Evolutionary conservation across 106 monocot genomes (phyloP), one percentile per base, ranked within the genome.

Genomic region (Gastrodia elata): DNA sequence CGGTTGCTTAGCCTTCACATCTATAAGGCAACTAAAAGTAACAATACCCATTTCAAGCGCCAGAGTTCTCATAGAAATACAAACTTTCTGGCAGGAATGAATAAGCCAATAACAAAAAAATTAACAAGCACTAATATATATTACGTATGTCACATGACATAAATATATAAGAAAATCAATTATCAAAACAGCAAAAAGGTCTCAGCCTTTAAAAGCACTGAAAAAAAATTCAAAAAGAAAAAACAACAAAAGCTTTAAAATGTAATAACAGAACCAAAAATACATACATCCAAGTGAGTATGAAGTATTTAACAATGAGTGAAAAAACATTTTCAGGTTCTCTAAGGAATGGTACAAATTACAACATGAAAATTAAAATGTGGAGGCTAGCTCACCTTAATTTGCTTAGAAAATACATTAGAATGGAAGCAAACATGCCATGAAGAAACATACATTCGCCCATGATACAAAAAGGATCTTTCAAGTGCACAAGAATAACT

Each of bases 341-440:
- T 32, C 64, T 30, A 3, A 64, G 32, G 26, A 64, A 32, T 30
- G 6, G 10, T 13, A 25, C 41, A 40, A 11, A 40, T 39, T 69
- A 14, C 26, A 32, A 11, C 4, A 68, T 32, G 38, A 80, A 34
- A 11, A 79, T 39, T 37, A 70, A 27, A 27, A 61, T 10, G 61
- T 30, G 32, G 32, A 3, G 32, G 61, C 32, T 30, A 61, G 22
- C 82, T 82, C 73, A 93, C 98, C 98, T 98, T 98, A 49, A 98
- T 98, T 85, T 98, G 98, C 80, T 98, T 98, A 65, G 91, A 88
- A 76, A 98, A 98, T 77, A 98, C 85, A 73, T 98, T 98, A 39
- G 98, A 98, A 87, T 98, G 98, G 77, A 98, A 98, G 77, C 98
- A 98, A 78, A 98, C 91, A 43, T 98, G 98, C 98, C 98, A 98